Conservation (phyloP, 306 rosid genomes). For the Cicer arietinum region DNA sequence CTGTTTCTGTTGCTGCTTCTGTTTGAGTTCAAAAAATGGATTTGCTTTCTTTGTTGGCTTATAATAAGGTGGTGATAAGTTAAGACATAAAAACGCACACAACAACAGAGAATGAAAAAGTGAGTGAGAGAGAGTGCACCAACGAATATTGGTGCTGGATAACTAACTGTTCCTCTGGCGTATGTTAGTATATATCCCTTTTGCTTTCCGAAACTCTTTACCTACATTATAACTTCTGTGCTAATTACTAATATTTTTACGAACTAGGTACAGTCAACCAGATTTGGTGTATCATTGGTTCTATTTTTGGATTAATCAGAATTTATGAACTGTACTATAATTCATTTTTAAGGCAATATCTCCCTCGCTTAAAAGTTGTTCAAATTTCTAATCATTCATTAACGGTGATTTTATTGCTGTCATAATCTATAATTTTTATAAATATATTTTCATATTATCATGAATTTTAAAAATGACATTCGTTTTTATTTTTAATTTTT, state of each 20-base stretch:
- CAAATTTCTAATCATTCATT: no score
- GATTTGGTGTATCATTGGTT: not conserved
- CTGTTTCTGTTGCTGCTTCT: constrained; percentile 18
- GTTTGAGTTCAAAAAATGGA: constrained; percentile 43
- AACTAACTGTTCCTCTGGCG: constrained; percentile 62
- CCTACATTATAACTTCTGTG: constrained; percentile 13
- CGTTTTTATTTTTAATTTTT: no score
- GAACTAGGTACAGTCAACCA: constrained; percentile 31
- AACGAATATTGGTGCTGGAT: constrained; percentile 81
- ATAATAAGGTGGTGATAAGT: constrained; percentile 38
- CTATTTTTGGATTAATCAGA: no score
- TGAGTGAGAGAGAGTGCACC: constrained; percentile 39
- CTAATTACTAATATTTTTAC: not conserved
- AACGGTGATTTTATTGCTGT: no score
- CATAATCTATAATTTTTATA: no score
- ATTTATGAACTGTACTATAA: no score
- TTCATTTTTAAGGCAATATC: no score
- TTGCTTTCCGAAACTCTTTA: no score
- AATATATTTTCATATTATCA: no score
- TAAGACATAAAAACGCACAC: not conserved
- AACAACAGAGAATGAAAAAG: constrained; percentile 29
- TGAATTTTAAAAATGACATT: no score
- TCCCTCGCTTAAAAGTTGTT: no score
- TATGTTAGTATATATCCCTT: constrained; percentile 53
- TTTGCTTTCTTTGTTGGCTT: constrained; percentile 59